phyloP scores from a whole-genome alignment of 306 rosid species.

The Styphnolobium japonicum region DNA sequence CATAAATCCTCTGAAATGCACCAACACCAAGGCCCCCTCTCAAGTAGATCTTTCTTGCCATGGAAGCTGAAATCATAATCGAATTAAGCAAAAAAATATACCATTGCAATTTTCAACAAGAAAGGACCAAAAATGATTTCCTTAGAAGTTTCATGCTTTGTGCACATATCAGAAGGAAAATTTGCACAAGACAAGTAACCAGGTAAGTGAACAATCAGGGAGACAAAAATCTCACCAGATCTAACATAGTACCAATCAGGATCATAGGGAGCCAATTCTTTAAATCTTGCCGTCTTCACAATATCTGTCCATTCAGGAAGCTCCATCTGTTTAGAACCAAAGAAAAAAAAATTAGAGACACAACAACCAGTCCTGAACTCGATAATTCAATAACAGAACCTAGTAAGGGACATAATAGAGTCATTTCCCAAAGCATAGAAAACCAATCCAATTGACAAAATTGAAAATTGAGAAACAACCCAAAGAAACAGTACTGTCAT shows the following conservation, averaged over 20 bases:
- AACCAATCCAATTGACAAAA: background rate
- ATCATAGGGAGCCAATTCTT: constrained; percentile 74
- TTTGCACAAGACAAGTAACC: background rate
- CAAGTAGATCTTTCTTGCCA: constrained; percentile 74
- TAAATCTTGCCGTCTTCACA: constrained; percentile 66
- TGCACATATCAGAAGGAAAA: background rate
- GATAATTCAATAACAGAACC: background rate
- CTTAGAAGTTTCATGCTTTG: background rate
- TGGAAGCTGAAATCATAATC: constrained; percentile 47
- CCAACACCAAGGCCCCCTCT: constrained; percentile 85
- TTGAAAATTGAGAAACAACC: background rate
- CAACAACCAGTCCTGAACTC: background rate
- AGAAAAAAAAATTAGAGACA: background rate
- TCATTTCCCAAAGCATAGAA: background rate
- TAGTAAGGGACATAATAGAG: background rate
- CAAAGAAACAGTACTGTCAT: background rate
- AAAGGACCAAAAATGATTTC: background rate
- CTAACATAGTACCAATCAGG: constrained; percentile 68
- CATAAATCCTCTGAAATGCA: constrained; percentile 64
- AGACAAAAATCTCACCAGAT: constrained; percentile 41
- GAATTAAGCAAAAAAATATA: background rate
- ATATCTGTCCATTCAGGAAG: constrained; percentile 71
- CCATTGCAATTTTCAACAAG: background rate
- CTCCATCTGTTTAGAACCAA: constrained; percentile 43
- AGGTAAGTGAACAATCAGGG: background rate